Base-by-base conservation (phyloP, 345 rosid genomes). In the Camelina laxa region DNA sequence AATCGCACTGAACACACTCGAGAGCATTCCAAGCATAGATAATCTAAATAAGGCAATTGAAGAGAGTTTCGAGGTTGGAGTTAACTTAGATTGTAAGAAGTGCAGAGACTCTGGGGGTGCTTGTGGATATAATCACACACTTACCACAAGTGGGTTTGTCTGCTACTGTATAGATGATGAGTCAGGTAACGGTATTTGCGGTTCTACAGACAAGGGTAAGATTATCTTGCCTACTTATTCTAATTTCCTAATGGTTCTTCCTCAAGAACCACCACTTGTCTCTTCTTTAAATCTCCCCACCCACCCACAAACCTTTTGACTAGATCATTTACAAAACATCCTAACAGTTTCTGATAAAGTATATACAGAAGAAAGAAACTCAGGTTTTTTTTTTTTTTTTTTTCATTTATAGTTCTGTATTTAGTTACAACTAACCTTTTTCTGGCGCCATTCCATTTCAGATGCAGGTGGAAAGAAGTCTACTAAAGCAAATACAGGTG, bases 81-180 rank as follows among this genome's bases (percentile, higher is more conserved):
- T 33, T 38, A 73, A 83, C 56, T 0, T 9, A 4, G 22, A 27
- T 1, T 87, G 88, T 69, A 5, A 6, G 0, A 0, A 0, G 1
- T 87, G 91, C 47, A 1, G 9, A 1, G 0, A 1, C 0, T 42
- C 79, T 0, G 11, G 24, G 1, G 91, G 91, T 14, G 20, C n/a
- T 53, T 87, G 88, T 41, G 88, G 88, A 14, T 72, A 22, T 45
- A 16, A 65, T 51, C 4, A 7, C 8, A 55, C 33, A 51, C 3
- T 0, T 0, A 41, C 0, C 2, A 6, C 49, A 7, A 7, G 4
- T 9, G 5, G 0, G 14, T 84, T 85, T 12, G 12, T 21, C 38
- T 85, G 88, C 57, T 81, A 74, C 54, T 36, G 59, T 20, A 0
- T 11, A 1, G 62, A 82, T 15, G 7, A 82, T 15, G 5, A 4